Percentiles rank a stretch among this genome's conserved stretches.
phyloP scores from a whole-genome alignment of 2,329 filamentous ascomycete species.

The Ophiosphaerella korrae region DNA sequence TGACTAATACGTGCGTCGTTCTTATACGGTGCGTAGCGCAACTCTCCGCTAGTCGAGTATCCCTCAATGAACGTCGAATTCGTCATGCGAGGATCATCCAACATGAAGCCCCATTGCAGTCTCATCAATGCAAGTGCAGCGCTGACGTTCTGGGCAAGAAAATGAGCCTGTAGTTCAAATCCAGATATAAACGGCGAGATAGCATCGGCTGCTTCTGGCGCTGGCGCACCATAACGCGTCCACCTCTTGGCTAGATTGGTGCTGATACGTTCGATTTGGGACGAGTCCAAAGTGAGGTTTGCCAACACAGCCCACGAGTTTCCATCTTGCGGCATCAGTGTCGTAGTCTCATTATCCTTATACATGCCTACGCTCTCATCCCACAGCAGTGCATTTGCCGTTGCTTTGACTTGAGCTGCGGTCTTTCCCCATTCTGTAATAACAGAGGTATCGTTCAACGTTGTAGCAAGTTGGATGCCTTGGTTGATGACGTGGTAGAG shows the following conservation, averaged over 20 bases:
- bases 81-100: constrained; percentile 60
- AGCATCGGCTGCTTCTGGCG: constrained; percentile 53
- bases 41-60: constrained; percentile 52
- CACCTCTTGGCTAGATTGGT: constrained; percentile 43
- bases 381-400: constrained; percentile 58
- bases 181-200: constrained; percentile 56
- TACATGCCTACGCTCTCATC: constrained; percentile 57
- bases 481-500: constrained; percentile 59
- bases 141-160: constrained; percentile 47
- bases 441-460: constrained; percentile 51
- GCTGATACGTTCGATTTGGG: constrained; percentile 40
- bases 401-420: constrained; percentile 50
- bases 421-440: constrained; percentile 49
- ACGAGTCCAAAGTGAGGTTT: constrained; percentile 41
- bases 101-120: constrained; percentile 61
- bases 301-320: constrained; percentile 51
- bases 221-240: constrained; percentile 54
- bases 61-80: constrained; percentile 60
- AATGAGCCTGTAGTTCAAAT: constrained; percentile 55
- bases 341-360: constrained; percentile 59
- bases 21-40: constrained; percentile 57
- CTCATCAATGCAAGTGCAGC: constrained; percentile 52
- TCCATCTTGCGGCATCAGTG: constrained; percentile 56
- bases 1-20: constrained; percentile 57
- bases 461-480: constrained; percentile 57